phyloP scores from a whole-genome alignment of 2,329 filamentous ascomycete species.

The Cytospora leucostoma region DNA sequence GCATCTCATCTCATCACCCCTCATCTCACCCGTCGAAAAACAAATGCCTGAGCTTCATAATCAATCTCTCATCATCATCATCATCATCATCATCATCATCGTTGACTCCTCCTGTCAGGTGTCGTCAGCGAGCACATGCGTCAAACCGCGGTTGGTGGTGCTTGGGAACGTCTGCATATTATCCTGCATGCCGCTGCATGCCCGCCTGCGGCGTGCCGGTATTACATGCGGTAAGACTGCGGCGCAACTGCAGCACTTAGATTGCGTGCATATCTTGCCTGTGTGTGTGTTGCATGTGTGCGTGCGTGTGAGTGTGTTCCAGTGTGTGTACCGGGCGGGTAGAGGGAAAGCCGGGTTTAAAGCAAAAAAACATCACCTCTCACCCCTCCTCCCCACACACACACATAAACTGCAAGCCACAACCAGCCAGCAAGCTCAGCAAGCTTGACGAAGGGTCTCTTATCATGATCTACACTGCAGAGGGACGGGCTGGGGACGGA shows the following conservation, averaged over 20 bases:
- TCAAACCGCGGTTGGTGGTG: too few relatives aligned
- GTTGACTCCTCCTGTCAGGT: not conserved
- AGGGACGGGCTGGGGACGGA: not conserved
- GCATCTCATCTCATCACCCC: too few relatives aligned
- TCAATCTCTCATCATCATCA: too few relatives aligned
- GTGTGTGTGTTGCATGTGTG: not conserved
- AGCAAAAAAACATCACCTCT: not conserved
- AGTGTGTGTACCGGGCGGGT: not conserved
- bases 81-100: not conserved
- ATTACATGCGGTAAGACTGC: not conserved
- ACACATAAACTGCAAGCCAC: conserved; percentile 5
- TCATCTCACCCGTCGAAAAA: too few relatives aligned
- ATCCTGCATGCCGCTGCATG: not conserved
- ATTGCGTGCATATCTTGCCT: not conserved
- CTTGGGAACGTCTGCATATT: too few relatives aligned
- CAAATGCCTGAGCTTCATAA: too few relatives aligned
- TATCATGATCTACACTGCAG: not conserved
- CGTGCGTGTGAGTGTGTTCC: not conserved
- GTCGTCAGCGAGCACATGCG: too few relatives aligned
- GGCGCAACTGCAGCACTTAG: not conserved
- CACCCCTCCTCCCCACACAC: not conserved
- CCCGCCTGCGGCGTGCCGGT: too few relatives aligned
- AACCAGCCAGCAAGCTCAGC: not conserved
- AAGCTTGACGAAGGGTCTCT: not conserved
- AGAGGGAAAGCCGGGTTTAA: conserved; percentile 2